phyloP scores from a whole-genome alignment of 805 yeast genomes.

The Cyberlindnera americana region DNA sequence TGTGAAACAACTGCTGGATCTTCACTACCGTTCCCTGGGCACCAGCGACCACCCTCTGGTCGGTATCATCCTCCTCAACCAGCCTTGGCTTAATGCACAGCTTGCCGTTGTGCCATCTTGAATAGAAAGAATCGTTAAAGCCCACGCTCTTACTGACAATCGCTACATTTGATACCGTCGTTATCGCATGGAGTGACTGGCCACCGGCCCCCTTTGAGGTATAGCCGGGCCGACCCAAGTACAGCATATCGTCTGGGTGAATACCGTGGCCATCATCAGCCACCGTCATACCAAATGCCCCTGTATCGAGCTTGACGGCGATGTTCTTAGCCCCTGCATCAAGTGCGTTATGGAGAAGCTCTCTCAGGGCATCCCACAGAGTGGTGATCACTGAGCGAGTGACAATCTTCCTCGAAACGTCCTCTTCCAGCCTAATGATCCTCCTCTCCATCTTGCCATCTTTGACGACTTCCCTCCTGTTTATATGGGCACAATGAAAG shows the following conservation, averaged over 20 bases:
- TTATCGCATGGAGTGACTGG: slow-evolving; percentile 57
- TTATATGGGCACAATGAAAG: too few species aligned
- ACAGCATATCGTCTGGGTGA: slow-evolving; percentile 39
- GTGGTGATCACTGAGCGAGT: slow-evolving; percentile 31
- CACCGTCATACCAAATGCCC: slow-evolving; percentile 37
- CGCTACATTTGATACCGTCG: slow-evolving; percentile 42
- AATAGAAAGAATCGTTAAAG: slow-evolving; percentile 29
- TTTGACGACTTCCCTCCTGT: too few species aligned
- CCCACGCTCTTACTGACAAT: slow-evolving; percentile 43
- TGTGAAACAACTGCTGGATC: slow-evolving; percentile 38
- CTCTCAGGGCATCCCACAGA: slow-evolving; percentile 42
- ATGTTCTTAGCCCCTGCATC: slow-evolving; percentile 48
- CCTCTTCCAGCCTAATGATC: slow-evolving; percentile 5
- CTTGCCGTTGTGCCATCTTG: slow-evolving; percentile 11
- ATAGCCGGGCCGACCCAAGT: slow-evolving; percentile 25
- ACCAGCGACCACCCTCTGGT: slow-evolving; percentile 10
- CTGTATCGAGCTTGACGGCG: slow-evolving; percentile 34
- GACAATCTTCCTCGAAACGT: slow-evolving; percentile 10
- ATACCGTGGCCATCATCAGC: slow-evolving; percentile 77
- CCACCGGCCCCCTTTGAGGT: background rate
- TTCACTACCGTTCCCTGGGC: slow-evolving; percentile 37
- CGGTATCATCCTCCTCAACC: slow-evolving; percentile 6
- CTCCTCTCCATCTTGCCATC: too few species aligned
- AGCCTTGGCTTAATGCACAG: slow-evolving; percentile 13
- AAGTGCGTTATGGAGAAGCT: slow-evolving; percentile 50